phyloP scores from a whole-genome alignment of 2,329 filamentous ascomycete species.

The Botrytis fabae region DNA sequence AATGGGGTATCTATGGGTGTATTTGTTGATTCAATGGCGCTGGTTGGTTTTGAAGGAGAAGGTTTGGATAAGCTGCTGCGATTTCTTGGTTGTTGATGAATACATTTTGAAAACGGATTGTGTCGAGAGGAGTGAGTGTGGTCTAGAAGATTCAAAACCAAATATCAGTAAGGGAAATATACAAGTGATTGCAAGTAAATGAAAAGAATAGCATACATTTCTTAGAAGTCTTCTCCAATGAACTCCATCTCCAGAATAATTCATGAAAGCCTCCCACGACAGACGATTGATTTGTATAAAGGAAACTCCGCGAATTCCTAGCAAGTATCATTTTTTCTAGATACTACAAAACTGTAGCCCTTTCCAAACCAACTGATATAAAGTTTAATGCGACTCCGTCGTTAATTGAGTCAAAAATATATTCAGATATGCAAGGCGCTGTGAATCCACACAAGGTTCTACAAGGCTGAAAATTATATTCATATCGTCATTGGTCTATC shows the following conservation, averaged over 20 bases:
- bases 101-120: background rate
- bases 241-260: constrained; percentile 18
- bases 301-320: background rate
- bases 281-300: background rate
- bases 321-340: background rate
- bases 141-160: background rate
- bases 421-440: background rate
- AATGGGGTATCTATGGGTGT: background rate
- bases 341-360: background rate
- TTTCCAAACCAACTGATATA: background rate
- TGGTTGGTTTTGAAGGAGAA: background rate
- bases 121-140: background rate
- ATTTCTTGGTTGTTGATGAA: background rate
- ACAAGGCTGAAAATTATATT: constrained; percentile 18
- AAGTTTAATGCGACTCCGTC: background rate
- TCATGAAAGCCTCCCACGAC: background rate
- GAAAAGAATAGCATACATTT: constrained; percentile 11
- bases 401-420: constrained; percentile 2
- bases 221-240: background rate
- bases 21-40: background rate
- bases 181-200: background rate
- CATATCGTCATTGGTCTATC: background rate
- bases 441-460: background rate
- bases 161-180: background rate
- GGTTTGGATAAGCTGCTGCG: background rate